Base-by-base conservation (phyloP, 208 protist genomes). In the Acanthamoeba castellanii region DNA sequence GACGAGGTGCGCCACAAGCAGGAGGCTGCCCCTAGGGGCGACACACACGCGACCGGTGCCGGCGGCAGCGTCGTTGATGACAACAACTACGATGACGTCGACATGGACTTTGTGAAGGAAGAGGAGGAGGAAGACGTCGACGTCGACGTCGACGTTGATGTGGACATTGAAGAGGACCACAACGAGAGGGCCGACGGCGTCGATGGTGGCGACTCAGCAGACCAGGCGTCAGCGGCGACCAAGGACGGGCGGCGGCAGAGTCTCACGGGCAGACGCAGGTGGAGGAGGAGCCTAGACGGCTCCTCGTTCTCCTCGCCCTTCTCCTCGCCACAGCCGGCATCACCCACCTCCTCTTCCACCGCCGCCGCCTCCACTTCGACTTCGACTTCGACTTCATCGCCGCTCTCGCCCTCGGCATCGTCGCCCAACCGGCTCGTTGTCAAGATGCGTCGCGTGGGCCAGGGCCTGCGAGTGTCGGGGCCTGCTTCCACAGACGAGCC, bases 211-310 rank as follows among this genome's bases (percentile, higher is more conserved):
- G 59, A 27, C 59, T 66, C 27, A 27, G 3, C 59, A 27, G 59
- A 47, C 42, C 30, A 5, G 25, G 25, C 59, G 59, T 27, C 59
- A n/a, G 42, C 30, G 7, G 30, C 68, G 68, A 76, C 27, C n/a
- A 22, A 20, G 59, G 59, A n/a, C 14, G 59, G 25, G 59, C 59
- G 59, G 8, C 72, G 72, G 30, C 72, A 27, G 34, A 81, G 81
- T 47, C 81, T 88, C 50, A 88, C 81, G 18, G 81, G 81, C 20
- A 30, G 81, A 30, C 81, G 81, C 16, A 88, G 50, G 50, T 88
- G 81, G 81, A 88, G 81, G 81, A 88, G 81, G 81, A 88, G 81
- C 50, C 45, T 88, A 42, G 81, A 88, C 81, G 81, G 50, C 13
- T 88, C 81, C 47, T 88, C 81, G 81, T 88, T 88, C 81, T 82